These are phyloP conservation scores for Ceratocystiopsis brevicomis DNA, from an alignment of 2,329 filamentous ascomycete genomes.

Conservation along the genomic window DNA sequence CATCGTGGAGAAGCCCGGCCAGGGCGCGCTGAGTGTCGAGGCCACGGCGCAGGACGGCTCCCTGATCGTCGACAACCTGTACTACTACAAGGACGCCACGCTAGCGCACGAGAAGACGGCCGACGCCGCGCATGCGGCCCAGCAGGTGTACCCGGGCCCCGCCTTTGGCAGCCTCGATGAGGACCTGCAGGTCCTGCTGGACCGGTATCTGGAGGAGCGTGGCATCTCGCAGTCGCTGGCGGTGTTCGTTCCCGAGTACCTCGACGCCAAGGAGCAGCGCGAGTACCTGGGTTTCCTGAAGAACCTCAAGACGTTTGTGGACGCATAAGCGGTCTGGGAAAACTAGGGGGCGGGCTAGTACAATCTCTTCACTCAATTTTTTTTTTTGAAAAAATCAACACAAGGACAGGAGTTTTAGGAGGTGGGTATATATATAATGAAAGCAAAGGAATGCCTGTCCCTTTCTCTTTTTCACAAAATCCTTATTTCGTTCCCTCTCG, in stretches of 20 bases:
- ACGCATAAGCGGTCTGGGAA: constrained; percentile 31
- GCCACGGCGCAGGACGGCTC: constrained; percentile 69
- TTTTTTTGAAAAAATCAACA: no score
- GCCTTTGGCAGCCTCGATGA: constrained; percentile 90
- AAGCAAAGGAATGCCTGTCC: no score
- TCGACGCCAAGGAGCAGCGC: constrained; percentile 95
- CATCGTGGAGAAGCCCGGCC: constrained; percentile 69
- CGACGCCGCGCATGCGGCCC: constrained; percentile 58
- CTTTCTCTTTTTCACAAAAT: no score
- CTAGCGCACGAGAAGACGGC: constrained; percentile 58
- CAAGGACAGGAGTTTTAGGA: no score
- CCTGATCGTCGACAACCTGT: constrained; percentile 78
- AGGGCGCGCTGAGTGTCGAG: constrained; percentile 74
- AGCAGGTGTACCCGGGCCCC: constrained; percentile 72
- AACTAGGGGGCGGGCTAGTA: no score
- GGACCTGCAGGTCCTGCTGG: constrained; percentile 79
- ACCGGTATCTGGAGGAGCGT: constrained; percentile 87
- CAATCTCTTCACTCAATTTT: not conserved
- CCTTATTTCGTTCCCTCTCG: no score
- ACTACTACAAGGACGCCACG: constrained; percentile 63
- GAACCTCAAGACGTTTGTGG: constrained; percentile 71
- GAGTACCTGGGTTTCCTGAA: constrained; percentile 87
- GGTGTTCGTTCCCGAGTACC: constrained; percentile 85
- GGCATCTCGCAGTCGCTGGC: constrained; percentile 76
- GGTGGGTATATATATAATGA: no score